phyloP scores from a whole-genome alignment of 768 basidiomycete genomes.

The Lepiota brunneoincarnata region DNA sequence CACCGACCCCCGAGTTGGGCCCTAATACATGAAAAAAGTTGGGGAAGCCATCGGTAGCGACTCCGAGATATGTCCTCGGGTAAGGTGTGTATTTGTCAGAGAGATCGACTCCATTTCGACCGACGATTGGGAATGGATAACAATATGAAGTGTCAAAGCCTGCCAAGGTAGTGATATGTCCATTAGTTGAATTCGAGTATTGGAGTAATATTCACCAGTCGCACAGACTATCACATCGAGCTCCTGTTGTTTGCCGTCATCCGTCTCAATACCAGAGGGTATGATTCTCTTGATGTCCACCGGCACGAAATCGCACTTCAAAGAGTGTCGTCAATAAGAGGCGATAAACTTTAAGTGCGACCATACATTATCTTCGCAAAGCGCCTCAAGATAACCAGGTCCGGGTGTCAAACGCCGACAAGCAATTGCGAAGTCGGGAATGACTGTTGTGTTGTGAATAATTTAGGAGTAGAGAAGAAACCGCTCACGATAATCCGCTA shows the following conservation, averaged over 20 bases:
- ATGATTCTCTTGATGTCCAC: constrained; percentile 50
- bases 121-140: constrained; percentile 49
- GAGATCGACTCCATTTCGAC: constrained; percentile 49
- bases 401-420: constrained; percentile 69
- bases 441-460: constrained; percentile 30
- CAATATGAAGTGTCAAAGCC: constrained; percentile 53
- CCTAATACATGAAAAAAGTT: constrained; percentile 61
- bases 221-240: constrained; percentile 64
- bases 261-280: constrained; percentile 52
- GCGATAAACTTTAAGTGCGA: neutral
- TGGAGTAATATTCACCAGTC: constrained; percentile 39
- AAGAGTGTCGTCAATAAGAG: neutral
- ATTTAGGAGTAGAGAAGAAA: neutral
- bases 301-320: constrained; percentile 51
- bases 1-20: constrained; percentile 54
- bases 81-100: constrained; percentile 53
- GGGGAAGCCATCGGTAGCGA: constrained; percentile 65
- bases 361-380: constrained; percentile 58
- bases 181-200: neutral
- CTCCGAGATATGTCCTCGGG: constrained; percentile 55
- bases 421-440: constrained; percentile 55
- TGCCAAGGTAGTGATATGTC: constrained; percentile 15
- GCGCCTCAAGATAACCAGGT: constrained; percentile 64
- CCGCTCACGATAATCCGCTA: constrained; percentile 49
- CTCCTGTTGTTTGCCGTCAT: constrained; percentile 50